phyloP scores from a whole-genome alignment of 164 flowering plant genomes.

The Santalum album region DNA sequence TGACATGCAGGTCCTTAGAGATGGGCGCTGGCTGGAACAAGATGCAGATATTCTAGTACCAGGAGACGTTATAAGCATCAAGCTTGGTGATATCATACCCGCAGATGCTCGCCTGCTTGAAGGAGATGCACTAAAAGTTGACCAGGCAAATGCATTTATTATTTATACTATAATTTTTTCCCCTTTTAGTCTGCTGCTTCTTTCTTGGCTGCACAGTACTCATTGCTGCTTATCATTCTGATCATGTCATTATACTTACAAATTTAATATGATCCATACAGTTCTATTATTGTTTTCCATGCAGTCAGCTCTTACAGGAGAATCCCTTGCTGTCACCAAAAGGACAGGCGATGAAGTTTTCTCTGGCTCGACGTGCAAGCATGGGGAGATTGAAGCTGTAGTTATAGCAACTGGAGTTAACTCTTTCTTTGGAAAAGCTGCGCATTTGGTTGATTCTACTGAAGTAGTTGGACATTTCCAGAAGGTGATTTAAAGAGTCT shows the following conservation, averaged over 20 bases:
- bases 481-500: too few species aligned
- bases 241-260: not conserved
- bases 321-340: conserved; percentile 76
- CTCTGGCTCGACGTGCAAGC: conserved; percentile 82
- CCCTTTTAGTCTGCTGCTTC: not conserved
- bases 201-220: not conserved
- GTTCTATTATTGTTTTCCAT: conserved; percentile 1
- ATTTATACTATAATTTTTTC: not conserved
- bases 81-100: conserved; percentile 80
- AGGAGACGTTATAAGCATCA: conserved; percentile 84
- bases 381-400: conserved; percentile 78
- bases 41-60: conserved; percentile 80
- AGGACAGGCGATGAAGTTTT: conserved; percentile 71
- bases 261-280: not conserved
- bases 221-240: conserved; percentile 2
- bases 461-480: too few species aligned
- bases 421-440: too few species aligned
- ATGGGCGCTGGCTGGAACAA: conserved; percentile 73
- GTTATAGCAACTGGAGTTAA: too few species aligned
- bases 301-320: conserved; percentile 90
- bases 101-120: conserved; percentile 88
- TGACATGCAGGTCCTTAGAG: conserved; percentile 58
- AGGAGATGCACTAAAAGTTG: conserved; percentile 73
- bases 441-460: too few species aligned
- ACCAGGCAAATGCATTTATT: conserved; percentile 46